Percentiles rank a stretch among this genome's conserved stretches.
Conservation (phyloP, 805 yeast species). For the Metschnikowia cerradonensis region DNA sequence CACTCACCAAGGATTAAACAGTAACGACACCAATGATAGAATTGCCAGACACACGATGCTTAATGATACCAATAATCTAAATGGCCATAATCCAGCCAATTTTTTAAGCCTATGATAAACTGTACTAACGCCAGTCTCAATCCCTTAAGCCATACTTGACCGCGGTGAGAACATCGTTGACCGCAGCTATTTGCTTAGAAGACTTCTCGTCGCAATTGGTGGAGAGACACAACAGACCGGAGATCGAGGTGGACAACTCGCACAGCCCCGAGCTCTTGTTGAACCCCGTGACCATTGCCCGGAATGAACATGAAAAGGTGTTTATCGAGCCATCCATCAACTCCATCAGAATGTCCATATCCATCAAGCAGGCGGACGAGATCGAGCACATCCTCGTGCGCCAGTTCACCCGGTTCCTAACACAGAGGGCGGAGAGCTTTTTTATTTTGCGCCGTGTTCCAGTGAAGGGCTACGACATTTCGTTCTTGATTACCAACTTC, state of each 20-base stretch:
- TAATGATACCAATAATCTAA: no score
- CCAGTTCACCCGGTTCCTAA: conserved; percentile 88
- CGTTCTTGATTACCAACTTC: conserved; percentile 87
- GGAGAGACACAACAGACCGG: conserved; percentile 97
- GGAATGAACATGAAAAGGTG: conserved; percentile 91
- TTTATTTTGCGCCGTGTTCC: conserved; percentile 89
- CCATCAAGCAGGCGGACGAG: conserved; percentile 96
- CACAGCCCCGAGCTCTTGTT: conserved; percentile 76
- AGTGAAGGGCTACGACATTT: conserved; percentile 85
- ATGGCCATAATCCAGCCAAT: no score
- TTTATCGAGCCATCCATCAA: conserved; percentile 92
- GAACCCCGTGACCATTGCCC: conserved; percentile 83
- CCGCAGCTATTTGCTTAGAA: conserved; percentile 88
- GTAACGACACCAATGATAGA: no score
- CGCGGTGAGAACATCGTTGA: conserved; percentile 88
- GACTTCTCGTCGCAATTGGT: conserved; percentile 93
- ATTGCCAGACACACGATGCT: no score
- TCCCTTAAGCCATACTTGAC: conserved; percentile 91
- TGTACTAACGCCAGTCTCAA: conserved; percentile 65
- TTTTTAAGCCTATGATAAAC: no score
- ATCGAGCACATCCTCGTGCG: conserved; percentile 92
- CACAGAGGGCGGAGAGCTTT: conserved; percentile 94
- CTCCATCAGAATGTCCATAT: conserved; percentile 84
- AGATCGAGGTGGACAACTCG: conserved; percentile 76
- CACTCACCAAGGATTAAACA: no score